These are phyloP conservation scores for Fusarium coffeatum DNA, from an alignment of 2,329 filamentous ascomycete species.

Conservation along the genomic window DNA sequence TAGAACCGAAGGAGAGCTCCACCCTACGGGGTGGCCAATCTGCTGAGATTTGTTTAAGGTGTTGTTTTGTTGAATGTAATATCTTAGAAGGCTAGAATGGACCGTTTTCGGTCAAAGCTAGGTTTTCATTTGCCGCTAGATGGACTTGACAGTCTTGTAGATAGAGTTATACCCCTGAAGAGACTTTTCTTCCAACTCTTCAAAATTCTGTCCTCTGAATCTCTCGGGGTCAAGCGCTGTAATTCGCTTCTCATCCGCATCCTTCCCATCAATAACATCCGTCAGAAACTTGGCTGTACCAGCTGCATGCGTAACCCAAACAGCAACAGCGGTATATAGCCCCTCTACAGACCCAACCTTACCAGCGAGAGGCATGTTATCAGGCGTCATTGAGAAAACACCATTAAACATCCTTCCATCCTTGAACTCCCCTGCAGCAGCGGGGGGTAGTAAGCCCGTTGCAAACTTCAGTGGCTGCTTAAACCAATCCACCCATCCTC, in stretches of 20 bases:
- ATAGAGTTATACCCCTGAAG: conserved; percentile 40
- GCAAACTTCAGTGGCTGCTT: conserved; percentile 29
- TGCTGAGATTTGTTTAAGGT: too few relatives aligned
- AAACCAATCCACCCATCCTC: conserved; percentile 33
- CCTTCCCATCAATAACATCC: conserved; percentile 15
- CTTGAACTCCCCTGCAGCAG: conserved; percentile 17
- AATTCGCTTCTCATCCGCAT: conserved; percentile 13
- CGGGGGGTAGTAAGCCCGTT: conserved; percentile 17
- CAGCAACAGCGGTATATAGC: conserved; percentile 32
- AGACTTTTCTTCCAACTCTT: conserved; percentile 29
- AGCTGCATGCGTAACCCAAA: conserved; percentile 43
- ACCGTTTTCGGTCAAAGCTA: background rate
- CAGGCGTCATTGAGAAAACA: conserved; percentile 45
- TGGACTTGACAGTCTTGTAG: conserved; percentile 37
- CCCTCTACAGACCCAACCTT: conserved; percentile 9
- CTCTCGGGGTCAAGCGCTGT: conserved; percentile 36
- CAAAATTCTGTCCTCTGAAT: conserved; percentile 27
- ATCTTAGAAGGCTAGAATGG: background rate
- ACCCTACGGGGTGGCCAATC: too few relatives aligned
- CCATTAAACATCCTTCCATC: conserved; percentile 34
- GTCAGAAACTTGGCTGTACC: conserved; percentile 35
- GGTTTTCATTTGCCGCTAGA: background rate
- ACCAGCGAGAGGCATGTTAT: conserved; percentile 43
- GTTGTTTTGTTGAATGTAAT: too few relatives aligned
- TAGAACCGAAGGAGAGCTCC: too few relatives aligned